Conservation (phyloP, 306 rosid species). For the Canavalia ensiformis region DNA sequence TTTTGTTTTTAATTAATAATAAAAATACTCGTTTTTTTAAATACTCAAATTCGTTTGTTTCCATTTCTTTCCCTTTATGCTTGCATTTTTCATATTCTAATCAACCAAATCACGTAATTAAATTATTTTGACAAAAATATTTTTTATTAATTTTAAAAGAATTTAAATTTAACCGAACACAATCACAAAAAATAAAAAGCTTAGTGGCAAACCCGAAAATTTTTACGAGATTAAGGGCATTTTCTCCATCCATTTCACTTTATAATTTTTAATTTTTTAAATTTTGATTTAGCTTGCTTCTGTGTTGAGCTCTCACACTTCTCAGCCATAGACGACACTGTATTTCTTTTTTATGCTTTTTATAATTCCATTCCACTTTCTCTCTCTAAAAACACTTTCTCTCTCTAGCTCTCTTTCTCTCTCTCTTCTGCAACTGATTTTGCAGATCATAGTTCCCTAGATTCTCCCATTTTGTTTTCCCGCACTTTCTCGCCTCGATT, state of each 20-base stretch:
- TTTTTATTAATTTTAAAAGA: neutral
- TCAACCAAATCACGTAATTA: neutral
- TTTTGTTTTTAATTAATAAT: neutral
- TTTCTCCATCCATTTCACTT: slow-evolving; percentile 28
- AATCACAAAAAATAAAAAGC: neutral
- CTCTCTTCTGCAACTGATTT: slow-evolving; percentile 68
- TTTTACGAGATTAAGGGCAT: slow-evolving; percentile 25
- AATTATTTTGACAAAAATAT: no score
- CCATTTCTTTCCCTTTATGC: neutral
- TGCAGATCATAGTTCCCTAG: slow-evolving; percentile 73
- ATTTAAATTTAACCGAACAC: neutral
- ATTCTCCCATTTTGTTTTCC: slow-evolving; percentile 62
- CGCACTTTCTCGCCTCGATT: slow-evolving; percentile 66
- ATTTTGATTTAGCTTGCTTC: slow-evolving; percentile 31
- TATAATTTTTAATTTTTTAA: slow-evolving; percentile 18
- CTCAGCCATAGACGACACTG: slow-evolving; percentile 54
- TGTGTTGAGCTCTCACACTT: slow-evolving; percentile 44
- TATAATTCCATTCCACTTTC: slow-evolving; percentile 43
- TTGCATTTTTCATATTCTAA: neutral
- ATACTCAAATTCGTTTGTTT: neutral
- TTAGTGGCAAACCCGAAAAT: slow-evolving; percentile 57
- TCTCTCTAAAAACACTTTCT: slow-evolving; percentile 48
- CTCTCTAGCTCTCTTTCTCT: slow-evolving; percentile 40
- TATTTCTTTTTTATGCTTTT: slow-evolving; percentile 37
- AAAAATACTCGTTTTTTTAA: neutral